These are phyloP conservation scores for Candida takata DNA, from an alignment of 805 yeast genomes.

Conservation along the genomic window DNA sequence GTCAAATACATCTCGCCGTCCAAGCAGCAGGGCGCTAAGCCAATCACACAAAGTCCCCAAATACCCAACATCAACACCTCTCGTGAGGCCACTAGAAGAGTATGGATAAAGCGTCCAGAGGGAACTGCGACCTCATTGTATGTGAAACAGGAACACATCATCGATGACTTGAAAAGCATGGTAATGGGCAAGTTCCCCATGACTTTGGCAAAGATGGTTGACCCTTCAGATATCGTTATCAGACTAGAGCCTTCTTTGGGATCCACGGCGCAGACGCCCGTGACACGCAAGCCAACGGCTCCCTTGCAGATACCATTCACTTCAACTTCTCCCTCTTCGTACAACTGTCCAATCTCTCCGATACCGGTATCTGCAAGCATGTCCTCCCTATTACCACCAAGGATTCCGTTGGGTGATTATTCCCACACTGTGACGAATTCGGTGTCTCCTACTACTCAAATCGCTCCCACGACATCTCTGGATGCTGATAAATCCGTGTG, in stretches of 20 bases:
- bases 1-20: conserved; percentile 13
- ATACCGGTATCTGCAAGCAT: conserved; percentile 19
- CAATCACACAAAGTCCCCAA: conserved; percentile 6
- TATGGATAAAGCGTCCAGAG: conserved; percentile 47
- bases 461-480: conserved; percentile 16
- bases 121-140: conserved; percentile 65
- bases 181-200: conserved; percentile 62
- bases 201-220: conserved; percentile 50
- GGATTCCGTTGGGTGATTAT: conserved; percentile 8
- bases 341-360: conserved; percentile 20
- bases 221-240: conserved; percentile 60
- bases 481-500: conserved; percentile 61
- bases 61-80: conserved; percentile 11
- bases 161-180: conserved; percentile 75
- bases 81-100: conserved; percentile 28
- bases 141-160: conserved; percentile 54
- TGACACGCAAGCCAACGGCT: conserved; percentile 4
- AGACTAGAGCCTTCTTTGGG: conserved; percentile 13
- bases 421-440: conserved; percentile 3
- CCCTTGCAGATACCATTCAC: conserved; percentile 1
- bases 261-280: conserved; percentile 4
- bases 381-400: conserved; percentile 13
- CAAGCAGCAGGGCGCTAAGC: conserved; percentile 3
- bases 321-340: conserved; percentile 3
- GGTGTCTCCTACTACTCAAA: conserved; percentile 13